Evolutionary conservation across 1,284 basidiomycete genomes (phyloP).

Genomic region (Ustilago cynodontis): DNA sequence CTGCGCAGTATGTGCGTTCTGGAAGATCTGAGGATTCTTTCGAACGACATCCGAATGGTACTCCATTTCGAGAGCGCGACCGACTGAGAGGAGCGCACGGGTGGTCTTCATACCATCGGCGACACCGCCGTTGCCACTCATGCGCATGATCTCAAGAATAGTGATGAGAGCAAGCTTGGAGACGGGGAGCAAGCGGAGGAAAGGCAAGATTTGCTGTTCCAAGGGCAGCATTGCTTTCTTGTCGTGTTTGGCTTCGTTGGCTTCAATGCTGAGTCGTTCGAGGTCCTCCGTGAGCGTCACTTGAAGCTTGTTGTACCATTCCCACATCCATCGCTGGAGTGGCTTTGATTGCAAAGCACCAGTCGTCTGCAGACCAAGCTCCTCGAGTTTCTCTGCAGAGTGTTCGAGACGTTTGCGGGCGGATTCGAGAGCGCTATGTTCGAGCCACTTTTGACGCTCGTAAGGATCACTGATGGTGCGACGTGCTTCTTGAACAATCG

Average conservation of each 20-base stretch:
- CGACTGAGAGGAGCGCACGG: conserved; percentile 83
- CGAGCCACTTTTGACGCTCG: conserved; percentile 68
- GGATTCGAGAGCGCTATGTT: conserved; percentile 65
- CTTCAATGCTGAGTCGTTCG: conserved; percentile 30
- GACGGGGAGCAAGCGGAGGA: conserved; percentile 81
- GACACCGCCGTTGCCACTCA: conserved; percentile 82
- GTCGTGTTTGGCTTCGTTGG: conserved; percentile 6
- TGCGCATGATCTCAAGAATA: conserved; percentile 89
- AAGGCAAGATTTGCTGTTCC: conserved; percentile 72
- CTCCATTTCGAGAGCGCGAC: conserved; percentile 86
- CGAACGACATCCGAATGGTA: conserved; percentile 57
- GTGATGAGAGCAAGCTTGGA: conserved; percentile 88
- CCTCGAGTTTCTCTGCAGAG: conserved; percentile 57
- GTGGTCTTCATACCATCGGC: conserved; percentile 90
- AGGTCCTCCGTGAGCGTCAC: conserved; percentile 51
- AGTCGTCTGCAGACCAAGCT: conserved; percentile 56
- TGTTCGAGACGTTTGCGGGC: conserved; percentile 64
- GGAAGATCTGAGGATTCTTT: conserved; percentile 58
- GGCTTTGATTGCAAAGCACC: conserved; percentile 55
- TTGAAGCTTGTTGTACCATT: conserved; percentile 65
- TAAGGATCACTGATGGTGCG: conserved; percentile 55
- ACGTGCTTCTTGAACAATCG: conserved; percentile 60
- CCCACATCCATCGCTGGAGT: conserved; percentile 69
- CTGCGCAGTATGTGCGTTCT: conserved; percentile 57
- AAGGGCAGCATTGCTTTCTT: conserved; percentile 21